A percentile compares a stretch with the other conserved stretches of the same genome.
Conservation (phyloP, 495 filamentous ascomycete species). For the Rostrohypoxylon terebratum region DNA sequence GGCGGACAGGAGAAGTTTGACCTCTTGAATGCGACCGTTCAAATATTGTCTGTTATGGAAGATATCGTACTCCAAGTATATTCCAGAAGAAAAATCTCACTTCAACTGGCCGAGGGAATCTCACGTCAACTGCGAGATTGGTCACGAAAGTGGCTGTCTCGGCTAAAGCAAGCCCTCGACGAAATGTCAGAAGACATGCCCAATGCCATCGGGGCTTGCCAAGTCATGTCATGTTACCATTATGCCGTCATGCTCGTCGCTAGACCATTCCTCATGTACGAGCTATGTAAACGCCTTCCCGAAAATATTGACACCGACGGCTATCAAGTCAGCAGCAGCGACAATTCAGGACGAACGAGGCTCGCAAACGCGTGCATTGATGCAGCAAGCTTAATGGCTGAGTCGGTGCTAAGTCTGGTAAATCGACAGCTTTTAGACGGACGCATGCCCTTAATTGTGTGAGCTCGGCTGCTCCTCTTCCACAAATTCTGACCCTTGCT, state of each 20-base stretch:
- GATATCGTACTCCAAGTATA: constrained; percentile 58
- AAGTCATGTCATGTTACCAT: constrained; percentile 58
- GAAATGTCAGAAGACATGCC: constrained; percentile 27
- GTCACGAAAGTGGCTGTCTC: constrained; percentile 55
- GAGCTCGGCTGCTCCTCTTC: constrained; percentile 31
- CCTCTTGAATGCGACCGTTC: constrained; percentile 58
- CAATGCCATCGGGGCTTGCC: constrained; percentile 54
- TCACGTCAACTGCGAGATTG: constrained; percentile 60
- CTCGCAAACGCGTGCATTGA: constrained; percentile 62
- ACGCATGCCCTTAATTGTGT: constrained; percentile 58
- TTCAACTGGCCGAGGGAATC: constrained; percentile 60
- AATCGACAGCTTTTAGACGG: constrained; percentile 48
- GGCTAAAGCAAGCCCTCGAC: constrained; percentile 49
- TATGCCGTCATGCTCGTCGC: constrained; percentile 62
- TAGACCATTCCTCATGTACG: constrained; percentile 61
- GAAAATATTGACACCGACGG: constrained; percentile 38
- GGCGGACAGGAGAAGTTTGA: constrained; percentile 53
- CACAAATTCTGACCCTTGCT: background rate
- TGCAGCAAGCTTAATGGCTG: constrained; percentile 60
- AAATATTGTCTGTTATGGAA: constrained; percentile 58
- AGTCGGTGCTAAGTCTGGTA: constrained; percentile 52
- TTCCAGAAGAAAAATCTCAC: constrained; percentile 58
- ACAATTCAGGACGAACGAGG: constrained; percentile 50
- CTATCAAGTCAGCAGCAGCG: constrained; percentile 6
- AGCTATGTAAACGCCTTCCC: constrained; percentile 54